phyloP scores from a whole-genome alignment of 495 filamentous ascomycete species.

The Aspergillus cavernicola region DNA sequence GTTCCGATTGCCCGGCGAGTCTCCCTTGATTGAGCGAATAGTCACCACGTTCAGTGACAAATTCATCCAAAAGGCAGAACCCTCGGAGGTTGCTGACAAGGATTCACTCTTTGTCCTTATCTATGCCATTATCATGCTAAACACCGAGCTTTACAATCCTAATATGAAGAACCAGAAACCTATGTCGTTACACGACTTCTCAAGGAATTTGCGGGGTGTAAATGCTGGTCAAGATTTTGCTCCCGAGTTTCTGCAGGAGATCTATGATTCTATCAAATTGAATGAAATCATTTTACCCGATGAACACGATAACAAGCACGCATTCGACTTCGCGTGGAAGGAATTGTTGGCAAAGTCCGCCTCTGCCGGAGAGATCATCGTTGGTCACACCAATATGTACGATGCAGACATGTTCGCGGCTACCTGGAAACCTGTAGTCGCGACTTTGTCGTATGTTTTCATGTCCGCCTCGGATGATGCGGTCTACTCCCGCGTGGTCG shows the following conservation, averaged over 20 bases:
- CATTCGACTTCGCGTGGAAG: conserved; percentile 96
- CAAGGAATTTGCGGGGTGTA: conserved; percentile 82
- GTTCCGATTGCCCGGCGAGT: conserved; percentile 95
- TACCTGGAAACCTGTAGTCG: conserved; percentile 92
- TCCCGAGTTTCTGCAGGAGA: conserved; percentile 77
- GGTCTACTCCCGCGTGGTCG: conserved; percentile 88
- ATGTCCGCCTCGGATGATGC: conserved; percentile 98
- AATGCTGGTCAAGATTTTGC: conserved; percentile 84
- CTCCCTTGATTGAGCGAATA: conserved; percentile 88
- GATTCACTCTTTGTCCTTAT: conserved; percentile 89
- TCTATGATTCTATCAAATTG: conserved; percentile 86
- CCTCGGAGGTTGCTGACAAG: conserved; percentile 75
- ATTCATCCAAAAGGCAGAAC: conserved; percentile 70
- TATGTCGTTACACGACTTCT: conserved; percentile 79
- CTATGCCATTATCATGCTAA: conserved; percentile 94
- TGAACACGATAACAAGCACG: conserved; percentile 93
- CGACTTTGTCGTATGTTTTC: conserved; percentile 95
- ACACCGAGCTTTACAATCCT: conserved; percentile 92
- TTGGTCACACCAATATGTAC: conserved; percentile 90
- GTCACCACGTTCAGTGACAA: conserved; percentile 81
- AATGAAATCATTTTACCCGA: conserved; percentile 96
- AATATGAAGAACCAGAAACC: conserved; percentile 77
- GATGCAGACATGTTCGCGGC: conserved; percentile 97
- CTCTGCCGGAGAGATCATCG: conserved; percentile 63
- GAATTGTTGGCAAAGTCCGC: conserved; percentile 86